Base-by-base conservation (phyloP, 345 rosid species). In the Lagerstroemia speciosa region DNA sequence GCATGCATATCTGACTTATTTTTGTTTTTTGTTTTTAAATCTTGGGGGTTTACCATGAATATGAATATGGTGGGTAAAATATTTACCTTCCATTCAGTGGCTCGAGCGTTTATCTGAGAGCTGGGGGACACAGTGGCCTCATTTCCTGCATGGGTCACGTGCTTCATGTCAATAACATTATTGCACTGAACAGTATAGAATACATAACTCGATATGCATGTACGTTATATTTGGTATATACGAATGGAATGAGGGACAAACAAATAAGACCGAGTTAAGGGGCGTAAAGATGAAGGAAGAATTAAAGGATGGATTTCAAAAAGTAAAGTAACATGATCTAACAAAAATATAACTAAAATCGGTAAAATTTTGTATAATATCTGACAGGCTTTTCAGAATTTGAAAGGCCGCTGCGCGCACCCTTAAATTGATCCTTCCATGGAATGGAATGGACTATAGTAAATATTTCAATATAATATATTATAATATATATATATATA, bases 21-120 rank as follows among this genome's bases (percentile, higher is more conserved):
- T 7, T 6, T 58, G 14, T 30, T 58, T 1, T 12, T 14, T 27
- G 5, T 14, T 58, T 58, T 53, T n/a, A 8, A 0, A 1, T 2
- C 60, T n/a, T 53, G 55, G 12, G 33, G 19, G 8, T 26, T 6
- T 58, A 20, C 19, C 19, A 27, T 7, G 32, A 10, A 9, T 26
- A 27, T 7, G 32, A 10, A 9, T 26, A 58, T 3, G 20, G 6
- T 29, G 63, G 29, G 32, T 27, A n/a, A n/a, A 30, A 11, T 27
- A 27, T 30, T 58, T 58, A 58, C 63, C 63, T 58, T 30, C 17
- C 33, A 58, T 58, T 58, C 63, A 58, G 14, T 58, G 63, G 33
- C 63, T 27, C 19, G 34, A 58, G 57, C 6, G 6, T 27, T 12
- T 58, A 58, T 58, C 33, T 27, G 63, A 58, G 63, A 58, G 63